phyloP scores from a whole-genome alignment of 306 rosid species.

The Medicago truncatula region MtrunA17r5.0-ANR NC_053044.1:36562001-36562500 shows the following conservation, averaged over 20 bases:
- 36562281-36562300: background rate
- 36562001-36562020: slow-evolving; percentile 22
- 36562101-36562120: slow-evolving; percentile 28
- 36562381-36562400: background rate
- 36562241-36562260: slow-evolving; percentile 37
- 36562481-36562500: too few relatives aligned
- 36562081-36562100: slow-evolving; percentile 36
- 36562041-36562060: slow-evolving; percentile 9
- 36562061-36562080: background rate
- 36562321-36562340: background rate
- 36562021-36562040: slow-evolving; percentile 39
- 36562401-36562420: background rate
- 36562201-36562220: slow-evolving; percentile 26
- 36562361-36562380: background rate
- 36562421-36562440: background rate
- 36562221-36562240: slow-evolving; percentile 27
- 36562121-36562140: slow-evolving; percentile 32
- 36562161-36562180: slow-evolving; percentile 39
- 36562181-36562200: slow-evolving; percentile 24
- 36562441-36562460: background rate
- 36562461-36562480: too few relatives aligned
- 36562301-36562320: slow-evolving; percentile 41
- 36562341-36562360: background rate
- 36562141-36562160: slow-evolving; percentile 1
- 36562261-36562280: background rate